A percentile compares a stretch with the other conserved stretches of the same genome.
phyloP scores from a whole-genome alignment of 1,139 yeast species.

The Geotrichum histeridarum region DNA sequence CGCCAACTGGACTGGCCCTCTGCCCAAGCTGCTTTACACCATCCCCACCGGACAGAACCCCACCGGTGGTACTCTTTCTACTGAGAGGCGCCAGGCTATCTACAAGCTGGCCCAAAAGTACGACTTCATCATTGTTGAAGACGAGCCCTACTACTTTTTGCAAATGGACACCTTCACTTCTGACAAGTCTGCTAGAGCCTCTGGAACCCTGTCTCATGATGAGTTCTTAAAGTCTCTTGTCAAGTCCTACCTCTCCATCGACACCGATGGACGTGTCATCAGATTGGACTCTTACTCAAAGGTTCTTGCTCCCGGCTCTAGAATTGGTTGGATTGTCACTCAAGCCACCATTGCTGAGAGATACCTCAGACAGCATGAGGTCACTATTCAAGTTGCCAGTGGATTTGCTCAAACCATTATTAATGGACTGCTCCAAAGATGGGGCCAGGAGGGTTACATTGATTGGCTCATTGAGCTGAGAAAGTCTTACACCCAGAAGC shows the following conservation, averaged over 20 bases:
- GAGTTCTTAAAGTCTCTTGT: conserved; percentile 65
- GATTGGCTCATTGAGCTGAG: conserved; percentile 88
- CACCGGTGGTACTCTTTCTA: conserved; percentile 73
- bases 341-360: conserved; percentile 64
- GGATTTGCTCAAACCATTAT: conserved; percentile 75
- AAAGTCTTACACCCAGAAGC: conserved; percentile 70
- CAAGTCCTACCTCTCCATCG: conserved; percentile 72
- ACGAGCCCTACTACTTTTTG: conserved; percentile 90
- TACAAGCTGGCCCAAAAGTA: conserved; percentile 71
- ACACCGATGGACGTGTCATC: conserved; percentile 83
- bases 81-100: conserved; percentile 65
- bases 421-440: conserved; percentile 56
- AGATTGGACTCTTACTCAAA: conserved; percentile 90
- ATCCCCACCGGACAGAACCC: conserved; percentile 95
- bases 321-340: conserved; percentile 89
- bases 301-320: conserved; percentile 86
- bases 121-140: conserved; percentile 78
- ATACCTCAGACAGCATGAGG: conserved; percentile 70
- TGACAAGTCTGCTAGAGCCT: conserved; percentile 37
- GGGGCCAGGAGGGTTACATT: conserved; percentile 73
- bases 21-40: conserved; percentile 76
- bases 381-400: conserved; percentile 72
- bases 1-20: conserved; percentile 65
- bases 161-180: conserved; percentile 71
- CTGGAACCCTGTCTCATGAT: conserved; percentile 34